Conservation (phyloP, 768 basidiomycete genomes). For the Clitopilus hobsonii region DNA sequence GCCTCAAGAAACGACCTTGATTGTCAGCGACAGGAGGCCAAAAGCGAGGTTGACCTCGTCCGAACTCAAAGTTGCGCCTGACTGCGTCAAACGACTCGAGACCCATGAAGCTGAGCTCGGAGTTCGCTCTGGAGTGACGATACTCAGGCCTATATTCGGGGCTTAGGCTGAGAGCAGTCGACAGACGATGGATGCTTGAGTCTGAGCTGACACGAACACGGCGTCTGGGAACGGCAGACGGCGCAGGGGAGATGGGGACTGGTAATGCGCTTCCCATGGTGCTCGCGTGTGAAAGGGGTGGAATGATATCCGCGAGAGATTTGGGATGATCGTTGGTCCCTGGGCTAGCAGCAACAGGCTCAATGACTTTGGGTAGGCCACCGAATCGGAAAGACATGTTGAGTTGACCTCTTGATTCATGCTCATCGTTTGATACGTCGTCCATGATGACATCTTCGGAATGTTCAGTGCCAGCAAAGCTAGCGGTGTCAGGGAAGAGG, state of each 20-base stretch:
- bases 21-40: constrained; percentile 49
- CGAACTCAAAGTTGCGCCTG: constrained; percentile 75
- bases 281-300: constrained; percentile 44
- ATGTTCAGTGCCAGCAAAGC: constrained; percentile 29
- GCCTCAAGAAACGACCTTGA: constrained; percentile 30
- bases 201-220: constrained; percentile 37
- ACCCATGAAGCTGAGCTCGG: constrained; percentile 63
- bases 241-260: not conserved
- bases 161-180: constrained; percentile 13
- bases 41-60: constrained; percentile 55
- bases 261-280: not conserved
- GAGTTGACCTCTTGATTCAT: constrained; percentile 56
- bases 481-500: constrained; percentile 32
- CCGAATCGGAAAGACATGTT: constrained; percentile 76
- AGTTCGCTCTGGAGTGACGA: constrained; percentile 38
- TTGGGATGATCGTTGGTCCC: constrained; percentile 27
- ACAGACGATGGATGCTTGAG: constrained; percentile 30
- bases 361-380: constrained; percentile 32
- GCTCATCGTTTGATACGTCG: constrained; percentile 9
- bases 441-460: constrained; percentile 14
- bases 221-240: constrained; percentile 31
- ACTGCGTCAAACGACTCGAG: constrained; percentile 76
- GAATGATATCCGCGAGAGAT: constrained; percentile 75
- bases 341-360: constrained; percentile 9
- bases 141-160: constrained; percentile 12